phyloP scores from a whole-genome alignment of 768 basidiomycete genomes.

The Mycena vulgaris region DNA sequence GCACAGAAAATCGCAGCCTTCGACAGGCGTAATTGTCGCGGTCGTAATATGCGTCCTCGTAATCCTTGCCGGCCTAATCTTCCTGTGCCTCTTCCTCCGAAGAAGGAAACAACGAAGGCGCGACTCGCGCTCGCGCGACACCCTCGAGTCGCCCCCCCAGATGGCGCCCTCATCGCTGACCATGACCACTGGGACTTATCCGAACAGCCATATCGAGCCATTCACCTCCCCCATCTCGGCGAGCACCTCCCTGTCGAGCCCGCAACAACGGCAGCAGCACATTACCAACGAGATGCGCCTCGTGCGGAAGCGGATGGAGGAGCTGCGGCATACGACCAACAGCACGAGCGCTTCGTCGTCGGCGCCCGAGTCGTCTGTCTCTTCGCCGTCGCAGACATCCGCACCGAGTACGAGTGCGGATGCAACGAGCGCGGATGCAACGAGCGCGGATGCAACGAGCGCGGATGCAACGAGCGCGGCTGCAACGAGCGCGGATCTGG shows the following conservation, averaged over 20 bases:
- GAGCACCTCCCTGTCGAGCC: background rate
- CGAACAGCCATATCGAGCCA: background rate
- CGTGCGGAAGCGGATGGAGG: conserved; percentile 25
- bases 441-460: no score
- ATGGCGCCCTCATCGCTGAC: background rate
- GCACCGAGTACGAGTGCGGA: no score
- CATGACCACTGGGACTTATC: background rate
- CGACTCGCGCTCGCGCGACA: background rate
- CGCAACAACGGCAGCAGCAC: conserved; percentile 17
- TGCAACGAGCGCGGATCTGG: background rate
- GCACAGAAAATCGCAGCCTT: background rate
- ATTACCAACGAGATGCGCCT: conserved; percentile 24
- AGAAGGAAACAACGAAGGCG: conserved; percentile 3
- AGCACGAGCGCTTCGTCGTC: background rate
- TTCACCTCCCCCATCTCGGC: background rate
- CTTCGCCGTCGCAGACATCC: background rate
- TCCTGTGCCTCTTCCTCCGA: conserved; percentile 6
- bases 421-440: no score
- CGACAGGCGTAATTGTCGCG: conserved; percentile 14
- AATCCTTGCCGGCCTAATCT: conserved; percentile 8
- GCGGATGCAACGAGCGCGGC: no score
- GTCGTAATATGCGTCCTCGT: conserved; percentile 9
- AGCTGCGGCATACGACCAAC: conserved; percentile 7
- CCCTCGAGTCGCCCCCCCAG: background rate
- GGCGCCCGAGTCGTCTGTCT: background rate